Base-by-base conservation (phyloP, 1,139 yeast genomes). In the Wickerhamomyces sp. region DNA sequence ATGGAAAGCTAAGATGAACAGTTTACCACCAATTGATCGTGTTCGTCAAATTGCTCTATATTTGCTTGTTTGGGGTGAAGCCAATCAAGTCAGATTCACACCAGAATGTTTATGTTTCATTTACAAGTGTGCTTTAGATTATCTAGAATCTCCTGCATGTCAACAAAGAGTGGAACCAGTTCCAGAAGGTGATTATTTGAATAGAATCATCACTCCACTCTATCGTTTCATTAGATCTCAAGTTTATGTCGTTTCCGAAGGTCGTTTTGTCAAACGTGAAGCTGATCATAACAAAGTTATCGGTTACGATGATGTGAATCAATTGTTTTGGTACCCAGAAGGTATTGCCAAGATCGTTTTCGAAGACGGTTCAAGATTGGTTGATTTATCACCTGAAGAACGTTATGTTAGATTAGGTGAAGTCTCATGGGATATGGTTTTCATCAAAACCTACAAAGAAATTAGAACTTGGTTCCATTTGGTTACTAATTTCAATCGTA, bases 321-420 rank as follows among this genome's bases (percentile, higher is more conserved):
- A 94, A 75, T 79, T 93, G 60, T 93, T 93, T 72, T 93, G 99
- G 99, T 94, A 93, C 71, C 98, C 99, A 39, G 98, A 93, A 71
- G 99, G 99, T 75, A 86, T 93, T 59, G 86, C 94, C 51, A 84
- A 95, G 71, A 91, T 93, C 62, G 78, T 85, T 43, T 80, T 91
- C 62, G 91, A 85, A 64, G 98, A 93, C 66, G 96, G 95, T 54
- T 75, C 95, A 34, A 83, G 96, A 66, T 75, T 93, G 63, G 89
- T 93, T 47, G 99, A 94, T 60, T 71, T 90, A 60, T 95, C 97
- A 39, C 78, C 82, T 52, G 88, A 83, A 60, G 96, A 93, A 68
- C 86, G 99, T 67, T 94, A 79, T 67, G 76, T 82, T 61, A 84
- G 85, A 67, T 77, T 93, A 51, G 96, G 97, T 57, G 98, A 93